These are phyloP conservation scores for Ilyonectria destructans DNA, from an alignment of 2,329 filamentous ascomycete species.

Conservation along the genomic window DNA sequence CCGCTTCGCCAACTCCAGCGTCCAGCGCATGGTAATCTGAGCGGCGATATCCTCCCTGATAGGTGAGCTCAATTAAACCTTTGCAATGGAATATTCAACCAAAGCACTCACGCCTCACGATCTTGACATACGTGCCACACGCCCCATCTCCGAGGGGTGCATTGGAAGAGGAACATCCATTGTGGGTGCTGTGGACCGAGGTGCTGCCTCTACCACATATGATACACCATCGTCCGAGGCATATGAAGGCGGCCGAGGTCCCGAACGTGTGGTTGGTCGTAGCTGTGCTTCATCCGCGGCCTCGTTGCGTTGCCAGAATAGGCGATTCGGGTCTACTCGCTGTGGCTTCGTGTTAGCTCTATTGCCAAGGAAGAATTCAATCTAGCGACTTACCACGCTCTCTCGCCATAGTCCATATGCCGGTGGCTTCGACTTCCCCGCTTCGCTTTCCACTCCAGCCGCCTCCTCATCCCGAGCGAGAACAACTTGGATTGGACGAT, in stretches of 20 bases:
- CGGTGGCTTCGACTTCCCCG: constrained; percentile 77
- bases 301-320: constrained; percentile 84
- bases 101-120: not conserved
- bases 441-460: constrained; percentile 69
- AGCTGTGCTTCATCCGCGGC: constrained; percentile 47
- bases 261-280: constrained; percentile 47
- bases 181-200: constrained; percentile 70
- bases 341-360: constrained; percentile 52
- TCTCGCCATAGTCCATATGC: constrained; percentile 90
- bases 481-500: constrained; percentile 82
- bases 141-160: constrained; percentile 65
- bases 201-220: constrained; percentile 79
- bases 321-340: constrained; percentile 84
- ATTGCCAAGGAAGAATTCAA: not conserved
- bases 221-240: constrained; percentile 81
- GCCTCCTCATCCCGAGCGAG: constrained; percentile 83
- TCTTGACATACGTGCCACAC: constrained; percentile 42
- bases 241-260: constrained; percentile 80
- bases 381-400: constrained; percentile 77
- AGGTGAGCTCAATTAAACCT: not conserved
- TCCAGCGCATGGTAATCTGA: constrained; percentile 26
- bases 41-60: not conserved
- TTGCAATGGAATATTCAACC: not conserved
- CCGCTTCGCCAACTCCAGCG: constrained; percentile 19
- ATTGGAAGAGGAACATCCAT: constrained; percentile 61